These are phyloP conservation scores for Heterobasidion occidentale DNA, from an alignment of 1,284 basidiomycete species.

Conservation along the genomic window DNA sequence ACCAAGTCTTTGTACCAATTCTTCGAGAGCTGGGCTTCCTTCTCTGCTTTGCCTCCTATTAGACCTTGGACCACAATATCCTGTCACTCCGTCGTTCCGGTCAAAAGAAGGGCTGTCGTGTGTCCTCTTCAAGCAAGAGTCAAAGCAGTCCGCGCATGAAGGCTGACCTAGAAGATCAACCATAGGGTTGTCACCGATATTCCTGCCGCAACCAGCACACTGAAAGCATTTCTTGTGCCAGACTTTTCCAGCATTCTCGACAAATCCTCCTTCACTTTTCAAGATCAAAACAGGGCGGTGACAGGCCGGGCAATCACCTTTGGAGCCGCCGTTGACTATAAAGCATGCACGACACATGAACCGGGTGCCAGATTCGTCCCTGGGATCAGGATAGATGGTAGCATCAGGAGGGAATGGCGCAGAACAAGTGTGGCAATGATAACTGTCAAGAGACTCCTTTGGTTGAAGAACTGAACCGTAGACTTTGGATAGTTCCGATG, in stretches of 20 bases:
- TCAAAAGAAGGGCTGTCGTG: constrained; percentile 22
- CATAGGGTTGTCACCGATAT: constrained; percentile 66
- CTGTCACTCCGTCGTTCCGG: no score
- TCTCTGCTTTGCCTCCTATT: constrained; percentile 39
- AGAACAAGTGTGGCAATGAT: constrained; percentile 60
- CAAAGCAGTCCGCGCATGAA: constrained; percentile 71
- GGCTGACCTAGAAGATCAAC: constrained; percentile 75
- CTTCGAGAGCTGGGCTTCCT: constrained; percentile 55
- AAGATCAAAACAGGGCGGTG: constrained; percentile 60
- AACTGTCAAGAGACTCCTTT: constrained; percentile 58
- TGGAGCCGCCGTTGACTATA: constrained; percentile 60
- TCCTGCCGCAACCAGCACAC: constrained; percentile 62
- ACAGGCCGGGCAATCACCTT: constrained; percentile 62
- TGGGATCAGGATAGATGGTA: constrained; percentile 74
- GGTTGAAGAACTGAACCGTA: constrained; percentile 76
- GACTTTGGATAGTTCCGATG: constrained; percentile 64
- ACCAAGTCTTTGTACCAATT: constrained; percentile 44
- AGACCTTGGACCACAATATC: constrained; percentile 24
- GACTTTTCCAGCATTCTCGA: constrained; percentile 57
- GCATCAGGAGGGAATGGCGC: constrained; percentile 66
- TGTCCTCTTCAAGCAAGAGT: constrained; percentile 50
- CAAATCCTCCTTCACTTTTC: constrained; percentile 68
- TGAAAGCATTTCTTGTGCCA: constrained; percentile 78
- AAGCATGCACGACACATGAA: constrained; percentile 74
- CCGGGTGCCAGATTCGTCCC: constrained; percentile 29